Evolutionary conservation across 1,139 yeast species (phyloP), one percentile per base, ranked within the genome.

Genomic region (Yamadazyma membranifaciens): DNA sequence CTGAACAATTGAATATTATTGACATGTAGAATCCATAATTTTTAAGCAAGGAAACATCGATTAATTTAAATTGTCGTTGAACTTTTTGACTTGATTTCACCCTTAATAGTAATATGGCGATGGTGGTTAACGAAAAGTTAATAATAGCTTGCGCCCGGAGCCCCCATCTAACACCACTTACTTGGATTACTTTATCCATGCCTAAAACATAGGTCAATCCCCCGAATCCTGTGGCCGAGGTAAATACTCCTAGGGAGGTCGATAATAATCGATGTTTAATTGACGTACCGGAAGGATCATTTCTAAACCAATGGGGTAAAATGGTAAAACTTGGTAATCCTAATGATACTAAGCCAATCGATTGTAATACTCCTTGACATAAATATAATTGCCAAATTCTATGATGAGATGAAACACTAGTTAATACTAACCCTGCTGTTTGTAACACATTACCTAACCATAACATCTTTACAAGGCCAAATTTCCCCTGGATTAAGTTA

Each of bases 221-320:
- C 4, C 54, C 53, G 15, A 41, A 31, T 5, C 60, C 87, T 3
- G 81, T 73, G 2, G 86, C 87, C 3, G 78, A 62, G 9, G 77
- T 59, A 3, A 76, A 68, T 11, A 78, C 52, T 5, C 43, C 42
- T 39, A 36, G 42, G 12, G 84, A 84, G 43, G 73, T 64, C 0
- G 87, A 24, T 31, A 31, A 20, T n/a, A 31, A 27, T 31, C 17
- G 31, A 4, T 24, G n/a, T n/a, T 24, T 36, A 9, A 24, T 13
- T 6, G 25, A n/a, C n/a, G 11, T 20, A 3, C 14, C 26, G 5
- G 9, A 16, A 14, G 87, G 67, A 47, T 63, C 73, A 49, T 73
- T 72, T 40, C 73, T 57, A 56, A 83, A 83, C 83, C 86, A 83
- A 37, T 74, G 75, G 0, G 87, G 86, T 10, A 81, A 62, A 6